phyloP scores from a whole-genome alignment of 2,329 filamentous ascomycete genomes.

The Alternaria gaisen region DNA sequence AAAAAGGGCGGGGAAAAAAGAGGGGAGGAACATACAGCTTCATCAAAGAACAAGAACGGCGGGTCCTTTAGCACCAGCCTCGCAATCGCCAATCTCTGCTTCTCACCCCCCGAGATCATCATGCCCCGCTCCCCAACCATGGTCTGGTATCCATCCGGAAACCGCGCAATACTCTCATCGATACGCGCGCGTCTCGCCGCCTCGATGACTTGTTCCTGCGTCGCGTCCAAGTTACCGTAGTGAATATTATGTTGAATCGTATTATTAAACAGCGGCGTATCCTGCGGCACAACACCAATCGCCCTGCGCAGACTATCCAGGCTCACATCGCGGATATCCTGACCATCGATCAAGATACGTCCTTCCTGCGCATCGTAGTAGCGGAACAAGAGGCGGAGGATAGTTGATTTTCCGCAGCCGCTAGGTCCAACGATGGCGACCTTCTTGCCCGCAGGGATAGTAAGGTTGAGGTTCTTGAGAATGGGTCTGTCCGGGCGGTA shows the following conservation, averaged over 20 bases:
- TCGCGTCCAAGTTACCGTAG: constrained; percentile 84
- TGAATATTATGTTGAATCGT: constrained; percentile 95
- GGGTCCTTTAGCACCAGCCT: constrained; percentile 88
- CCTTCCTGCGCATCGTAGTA: constrained; percentile 91
- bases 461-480: constrained; percentile 81
- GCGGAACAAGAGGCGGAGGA: constrained; percentile 88
- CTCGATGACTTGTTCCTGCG: constrained; percentile 74
- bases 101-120: constrained; percentile 97
- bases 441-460: constrained; percentile 94
- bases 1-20: no score
- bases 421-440: constrained; percentile 94
- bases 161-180: constrained; percentile 74
- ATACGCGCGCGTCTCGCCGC: constrained; percentile 86
- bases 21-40: no score
- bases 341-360: constrained; percentile 88
- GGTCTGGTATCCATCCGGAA: constrained; percentile 89
- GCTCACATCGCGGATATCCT: constrained; percentile 85
- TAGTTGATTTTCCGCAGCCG: constrained; percentile 95
- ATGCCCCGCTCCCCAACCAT: constrained; percentile 92
- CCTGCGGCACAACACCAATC: constrained; percentile 96
- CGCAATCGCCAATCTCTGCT: constrained; percentile 87
- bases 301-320: constrained; percentile 82
- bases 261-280: constrained; percentile 96
- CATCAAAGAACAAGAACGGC: constrained; percentile 90
- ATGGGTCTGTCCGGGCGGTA: constrained; percentile 90